A percentile compares a stretch with the other conserved stretches of the same genome.
phyloP scores from a whole-genome alignment of 805 yeast genomes.

The Tetrapisispora arboricola region DNA sequence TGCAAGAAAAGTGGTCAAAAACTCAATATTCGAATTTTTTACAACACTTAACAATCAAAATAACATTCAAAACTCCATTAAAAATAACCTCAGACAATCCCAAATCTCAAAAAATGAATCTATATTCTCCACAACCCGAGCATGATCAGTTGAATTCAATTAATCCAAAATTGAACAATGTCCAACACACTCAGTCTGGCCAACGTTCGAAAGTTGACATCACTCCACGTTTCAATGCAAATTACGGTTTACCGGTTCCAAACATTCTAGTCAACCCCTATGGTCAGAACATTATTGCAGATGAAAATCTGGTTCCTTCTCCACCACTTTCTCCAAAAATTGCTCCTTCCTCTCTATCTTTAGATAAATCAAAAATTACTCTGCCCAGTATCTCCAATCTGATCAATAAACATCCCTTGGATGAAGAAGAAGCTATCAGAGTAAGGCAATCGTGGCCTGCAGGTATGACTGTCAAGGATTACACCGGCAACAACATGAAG shows the following conservation, averaged over 20 bases:
- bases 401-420: not conserved
- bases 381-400: not conserved
- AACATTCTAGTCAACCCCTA: not conserved
- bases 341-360: not conserved
- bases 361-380: not conserved
- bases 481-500: constrained; percentile 7
- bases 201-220: not conserved
- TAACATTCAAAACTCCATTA: not conserved
- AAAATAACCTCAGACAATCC: not conserved
- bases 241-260: constrained; percentile 1
- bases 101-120: constrained; percentile 18
- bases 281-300: constrained; percentile 10
- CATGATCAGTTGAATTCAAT: constrained; percentile 20
- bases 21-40: too few relatives aligned
- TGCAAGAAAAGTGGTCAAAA: too few relatives aligned
- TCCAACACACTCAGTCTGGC: not conserved
- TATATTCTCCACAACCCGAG: constrained; percentile 28
- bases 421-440: constrained; percentile 5
- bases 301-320: constrained; percentile 24
- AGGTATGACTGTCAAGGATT: constrained; percentile 10
- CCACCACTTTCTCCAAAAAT: constrained; percentile 27
- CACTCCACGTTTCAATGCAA: not conserved
- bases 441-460: constrained; percentile 17
- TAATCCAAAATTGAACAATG: not conserved
- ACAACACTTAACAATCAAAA: not conserved